Conservation (phyloP, 352 stramenopile species). For the Pythium guiyangense region DNA sequence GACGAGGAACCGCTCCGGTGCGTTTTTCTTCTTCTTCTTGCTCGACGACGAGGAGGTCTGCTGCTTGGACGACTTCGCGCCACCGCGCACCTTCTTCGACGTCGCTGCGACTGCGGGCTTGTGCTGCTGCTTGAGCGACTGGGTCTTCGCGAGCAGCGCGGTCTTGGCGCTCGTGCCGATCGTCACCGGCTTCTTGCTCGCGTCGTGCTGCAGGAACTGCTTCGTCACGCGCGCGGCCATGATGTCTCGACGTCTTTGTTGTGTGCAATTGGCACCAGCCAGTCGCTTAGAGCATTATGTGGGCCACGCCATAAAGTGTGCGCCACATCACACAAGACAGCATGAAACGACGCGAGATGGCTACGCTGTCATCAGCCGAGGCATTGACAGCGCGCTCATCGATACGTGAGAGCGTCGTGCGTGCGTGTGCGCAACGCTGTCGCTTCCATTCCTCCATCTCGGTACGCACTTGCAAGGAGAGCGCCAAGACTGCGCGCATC, state of each 20-base stretch:
- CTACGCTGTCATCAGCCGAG: no score
- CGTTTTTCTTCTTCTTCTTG: conserved; percentile 15
- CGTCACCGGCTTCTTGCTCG: background rate
- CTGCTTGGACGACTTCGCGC: conserved; percentile 17
- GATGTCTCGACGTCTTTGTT: conserved; percentile 1
- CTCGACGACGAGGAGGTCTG: background rate
- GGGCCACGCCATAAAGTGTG: no score
- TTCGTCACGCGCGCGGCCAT: conserved; percentile 71
- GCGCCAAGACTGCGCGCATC: no score
- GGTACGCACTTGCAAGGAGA: no score
- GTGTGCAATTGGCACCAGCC: background rate
- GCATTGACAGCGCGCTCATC: no score
- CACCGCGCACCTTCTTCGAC: conserved; percentile 15
- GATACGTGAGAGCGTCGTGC: no score
- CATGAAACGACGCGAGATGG: no score
- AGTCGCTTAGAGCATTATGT: no score
- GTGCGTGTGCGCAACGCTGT: no score
- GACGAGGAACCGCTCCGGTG: conserved; percentile 49
- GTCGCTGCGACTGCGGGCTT: conserved; percentile 15
- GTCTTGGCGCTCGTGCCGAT: background rate
- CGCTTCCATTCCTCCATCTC: no score
- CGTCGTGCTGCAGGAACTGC: conserved; percentile 48
- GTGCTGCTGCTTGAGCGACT: conserved; percentile 16
- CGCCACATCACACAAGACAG: no score
- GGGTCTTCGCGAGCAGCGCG: conserved; percentile 13